Conservation (phyloP, 257 asterid genomes). For the Solanum peruvianum region DNA sequence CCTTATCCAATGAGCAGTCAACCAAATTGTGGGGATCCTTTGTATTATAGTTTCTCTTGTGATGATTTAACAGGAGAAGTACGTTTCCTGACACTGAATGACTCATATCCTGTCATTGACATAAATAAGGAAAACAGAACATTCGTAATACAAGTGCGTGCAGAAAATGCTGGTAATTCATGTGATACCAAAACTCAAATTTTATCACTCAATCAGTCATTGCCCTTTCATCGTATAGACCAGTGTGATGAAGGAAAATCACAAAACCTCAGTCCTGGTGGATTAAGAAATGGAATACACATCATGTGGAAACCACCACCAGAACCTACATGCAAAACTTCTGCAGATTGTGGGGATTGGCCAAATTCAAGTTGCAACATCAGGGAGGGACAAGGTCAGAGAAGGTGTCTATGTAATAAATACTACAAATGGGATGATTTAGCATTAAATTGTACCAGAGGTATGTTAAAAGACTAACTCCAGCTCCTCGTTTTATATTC, state of each 20-base stretch:
- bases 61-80: neutral
- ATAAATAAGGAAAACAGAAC: neutral
- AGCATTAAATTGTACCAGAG: slow-evolving; percentile 2
- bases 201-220: neutral
- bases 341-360: neutral
- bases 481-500: neutral
- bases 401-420: slow-evolving; percentile 3
- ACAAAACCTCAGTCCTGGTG: neutral
- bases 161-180: neutral
- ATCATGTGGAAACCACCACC: neutral
- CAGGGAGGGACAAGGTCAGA: neutral
- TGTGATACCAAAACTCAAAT: neutral
- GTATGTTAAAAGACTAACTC: neutral
- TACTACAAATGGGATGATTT: neutral
- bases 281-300: neutral
- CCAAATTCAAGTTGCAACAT: slow-evolving; percentile 2
- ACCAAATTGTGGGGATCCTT: slow-evolving; percentile 13
- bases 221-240: slow-evolving; percentile 1
- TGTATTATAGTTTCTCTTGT: slow-evolving; percentile 6
- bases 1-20: slow-evolving; percentile 13
- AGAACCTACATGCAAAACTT: slow-evolving; percentile 2
- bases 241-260: neutral
- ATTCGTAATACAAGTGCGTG: neutral
- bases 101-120: neutral
- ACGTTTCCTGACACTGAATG: neutral